A percentile compares a stretch with the other conserved stretches of the same genome.
These are phyloP conservation scores for Daldinia caldariorum DNA, from an alignment of 495 filamentous ascomycete genomes.

Conservation along the genomic window DNA sequence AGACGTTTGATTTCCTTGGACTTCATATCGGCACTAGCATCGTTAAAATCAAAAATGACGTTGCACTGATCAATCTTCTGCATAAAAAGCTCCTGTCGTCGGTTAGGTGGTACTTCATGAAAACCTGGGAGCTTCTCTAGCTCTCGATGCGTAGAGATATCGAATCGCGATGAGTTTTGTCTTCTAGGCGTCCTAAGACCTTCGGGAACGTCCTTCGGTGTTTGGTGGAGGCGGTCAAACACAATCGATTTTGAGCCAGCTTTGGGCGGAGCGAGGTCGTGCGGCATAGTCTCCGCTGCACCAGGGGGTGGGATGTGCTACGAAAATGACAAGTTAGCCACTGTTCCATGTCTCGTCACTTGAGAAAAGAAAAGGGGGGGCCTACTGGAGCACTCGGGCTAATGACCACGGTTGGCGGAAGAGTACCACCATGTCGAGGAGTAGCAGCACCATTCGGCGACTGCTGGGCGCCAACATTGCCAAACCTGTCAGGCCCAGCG, in stretches of 20 bases:
- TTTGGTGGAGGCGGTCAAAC: conserved; percentile 90
- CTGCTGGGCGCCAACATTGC: conserved; percentile 51
- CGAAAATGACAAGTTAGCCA: conserved; percentile 15
- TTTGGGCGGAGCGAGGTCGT: conserved; percentile 94
- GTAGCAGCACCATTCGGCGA: conserved; percentile 70
- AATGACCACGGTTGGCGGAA: conserved; percentile 92
- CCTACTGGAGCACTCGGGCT: conserved; percentile 95
- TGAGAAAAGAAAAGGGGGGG: conserved; percentile 31
- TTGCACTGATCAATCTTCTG: conserved; percentile 99
- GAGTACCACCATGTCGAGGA: conserved; percentile 70
- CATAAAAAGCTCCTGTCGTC: conserved; percentile 98
- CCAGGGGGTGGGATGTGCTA: conserved; percentile 95
- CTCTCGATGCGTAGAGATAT: conserved; percentile 95
- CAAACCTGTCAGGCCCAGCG: conserved; percentile 58
- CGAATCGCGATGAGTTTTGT: conserved; percentile 96
- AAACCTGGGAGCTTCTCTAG: conserved; percentile 98
- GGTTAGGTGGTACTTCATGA: conserved; percentile 94
- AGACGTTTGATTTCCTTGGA: conserved; percentile 99
- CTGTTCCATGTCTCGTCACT: conserved; percentile 3
- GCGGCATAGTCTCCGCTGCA: conserved; percentile 96
- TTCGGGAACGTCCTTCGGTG: conserved; percentile 94
- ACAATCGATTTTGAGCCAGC: conserved; percentile 84
- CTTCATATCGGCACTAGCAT: conserved; percentile 98
- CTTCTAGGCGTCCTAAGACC: conserved; percentile 94
- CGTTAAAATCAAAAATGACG: conserved; percentile 99